phyloP scores from a whole-genome alignment of 78 protist genomes.

The Cavenderia fasciculata region DNA sequence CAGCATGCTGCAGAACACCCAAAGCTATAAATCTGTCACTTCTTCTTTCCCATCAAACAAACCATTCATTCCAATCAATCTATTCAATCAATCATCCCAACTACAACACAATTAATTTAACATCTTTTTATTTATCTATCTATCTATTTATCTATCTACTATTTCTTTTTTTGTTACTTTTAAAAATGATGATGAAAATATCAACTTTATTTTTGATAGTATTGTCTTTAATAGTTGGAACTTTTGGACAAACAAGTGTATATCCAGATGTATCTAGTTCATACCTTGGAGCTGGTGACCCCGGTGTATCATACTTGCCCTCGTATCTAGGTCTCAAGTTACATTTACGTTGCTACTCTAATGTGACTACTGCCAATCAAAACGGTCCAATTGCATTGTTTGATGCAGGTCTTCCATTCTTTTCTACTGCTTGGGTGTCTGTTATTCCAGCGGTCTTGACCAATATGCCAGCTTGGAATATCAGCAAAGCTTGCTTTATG shows the following conservation, averaged over 20 bases:
- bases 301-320: slow-evolving; percentile 23
- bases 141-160: background rate
- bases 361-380: background rate
- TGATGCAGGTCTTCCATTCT: slow-evolving; percentile 46
- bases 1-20: too few species aligned
- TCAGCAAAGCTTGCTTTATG: slow-evolving; percentile 19
- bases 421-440: too few species aligned
- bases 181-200: background rate
- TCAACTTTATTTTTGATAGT: too few species aligned
- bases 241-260: too few species aligned
- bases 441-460: too few species aligned
- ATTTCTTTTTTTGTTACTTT: background rate
- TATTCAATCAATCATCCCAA: background rate
- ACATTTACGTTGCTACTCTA: slow-evolving; percentile 32
- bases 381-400: background rate
- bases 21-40: too few species aligned
- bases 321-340: slow-evolving; percentile 1
- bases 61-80: too few species aligned
- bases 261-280: too few species aligned
- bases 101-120: background rate
- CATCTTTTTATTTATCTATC: background rate
- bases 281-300: too few species aligned
- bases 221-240: too few species aligned
- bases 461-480: too few species aligned
- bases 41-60: too few species aligned